phyloP scores from a whole-genome alignment of 2,329 filamentous ascomycete species.

The Pseudogymnoascus sp. region DNA sequence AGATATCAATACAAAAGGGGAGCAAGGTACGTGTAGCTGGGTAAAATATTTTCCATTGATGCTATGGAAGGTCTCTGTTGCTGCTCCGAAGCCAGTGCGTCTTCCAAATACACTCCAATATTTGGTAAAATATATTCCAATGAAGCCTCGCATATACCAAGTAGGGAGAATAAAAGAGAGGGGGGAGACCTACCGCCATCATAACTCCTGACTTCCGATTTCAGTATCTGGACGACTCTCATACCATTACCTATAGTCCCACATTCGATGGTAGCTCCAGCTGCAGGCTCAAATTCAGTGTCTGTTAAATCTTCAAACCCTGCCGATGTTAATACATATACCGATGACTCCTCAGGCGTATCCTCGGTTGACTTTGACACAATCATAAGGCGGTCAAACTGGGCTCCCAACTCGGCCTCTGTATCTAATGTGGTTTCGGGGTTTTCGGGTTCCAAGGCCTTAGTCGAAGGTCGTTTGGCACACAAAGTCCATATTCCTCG shows the following conservation, averaged over 20 bases:
- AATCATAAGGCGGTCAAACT: constrained; percentile 75
- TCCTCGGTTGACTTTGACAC: constrained; percentile 58
- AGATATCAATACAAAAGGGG: constrained; percentile 21
- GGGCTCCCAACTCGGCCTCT: constrained; percentile 50
- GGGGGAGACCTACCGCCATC: constrained; percentile 61
- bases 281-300: constrained; percentile 86
- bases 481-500: constrained; percentile 75
- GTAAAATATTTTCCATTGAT: constrained; percentile 32
- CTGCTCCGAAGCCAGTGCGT: not conserved
- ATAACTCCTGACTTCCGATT: constrained; percentile 81
- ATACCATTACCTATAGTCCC: constrained; percentile 73
- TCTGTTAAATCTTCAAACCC: constrained; percentile 68
- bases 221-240: constrained; percentile 79
- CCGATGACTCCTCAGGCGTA: constrained; percentile 67
- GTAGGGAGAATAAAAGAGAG: constrained; percentile 14
- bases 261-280: constrained; percentile 78
- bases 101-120: not conserved
- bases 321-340: constrained; percentile 66
- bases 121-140: constrained; percentile 26
- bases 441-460: constrained; percentile 45
- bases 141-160: constrained; percentile 22
- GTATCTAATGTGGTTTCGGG: constrained; percentile 35
- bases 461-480: constrained; percentile 58
- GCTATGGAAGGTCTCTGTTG: constrained; percentile 23
- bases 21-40: constrained; percentile 13